Percentiles rank a stretch among this genome's conserved stretches.
Evolutionary conservation across 352 stramenopile species (phyloP).

Genomic region (Phytophthora foliorum): DNA sequence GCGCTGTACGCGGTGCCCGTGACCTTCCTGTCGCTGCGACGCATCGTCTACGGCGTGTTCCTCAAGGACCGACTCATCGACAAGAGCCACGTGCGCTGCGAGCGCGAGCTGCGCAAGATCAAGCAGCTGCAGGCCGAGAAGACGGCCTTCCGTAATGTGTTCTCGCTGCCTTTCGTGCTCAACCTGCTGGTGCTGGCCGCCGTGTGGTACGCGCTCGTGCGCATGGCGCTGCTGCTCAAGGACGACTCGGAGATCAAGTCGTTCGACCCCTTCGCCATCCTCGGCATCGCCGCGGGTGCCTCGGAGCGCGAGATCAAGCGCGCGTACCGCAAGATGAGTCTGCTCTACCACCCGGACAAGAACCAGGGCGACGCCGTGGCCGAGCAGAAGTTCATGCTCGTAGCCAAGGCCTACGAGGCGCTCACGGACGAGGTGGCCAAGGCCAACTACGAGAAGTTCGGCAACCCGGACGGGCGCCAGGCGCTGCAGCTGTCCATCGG

Average conservation of each 20-base stretch:
- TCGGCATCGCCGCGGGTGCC: conserved; percentile 93
- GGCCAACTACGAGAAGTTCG: conserved; percentile 98
- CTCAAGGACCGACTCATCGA: conserved; percentile 91
- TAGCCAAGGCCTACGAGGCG: conserved; percentile 95
- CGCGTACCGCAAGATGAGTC: conserved; percentile 94
- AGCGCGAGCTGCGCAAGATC: conserved; percentile 87
- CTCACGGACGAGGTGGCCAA: conserved; percentile 97
- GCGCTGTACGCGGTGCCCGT: conserved; percentile 97
- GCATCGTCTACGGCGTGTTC: conserved; percentile 92
- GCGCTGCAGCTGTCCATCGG: conserved; percentile 96
- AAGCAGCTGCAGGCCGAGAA: conserved; percentile 89
- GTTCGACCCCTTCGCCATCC: conserved; percentile 98
- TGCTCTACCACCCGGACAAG: conserved; percentile 96
- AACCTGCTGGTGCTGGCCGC: conserved; percentile 78
- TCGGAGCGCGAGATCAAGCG: conserved; percentile 97
- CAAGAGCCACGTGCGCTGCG: conserved; percentile 82
- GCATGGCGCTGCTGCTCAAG: conserved; percentile 92
- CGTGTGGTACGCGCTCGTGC: conserved; percentile 91
- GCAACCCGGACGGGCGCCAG: conserved; percentile 99
- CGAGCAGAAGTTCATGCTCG: conserved; percentile 99
- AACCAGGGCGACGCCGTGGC: conserved; percentile 97
- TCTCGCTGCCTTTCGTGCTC: conserved; percentile 78
- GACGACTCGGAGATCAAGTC: conserved; percentile 98
- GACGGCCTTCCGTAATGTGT: conserved; percentile 86
- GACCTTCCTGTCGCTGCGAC: conserved; percentile 91